Base-by-base conservation (phyloP, 1,284 basidiomycete genomes). In the Naganishia cerealis region DNA sequence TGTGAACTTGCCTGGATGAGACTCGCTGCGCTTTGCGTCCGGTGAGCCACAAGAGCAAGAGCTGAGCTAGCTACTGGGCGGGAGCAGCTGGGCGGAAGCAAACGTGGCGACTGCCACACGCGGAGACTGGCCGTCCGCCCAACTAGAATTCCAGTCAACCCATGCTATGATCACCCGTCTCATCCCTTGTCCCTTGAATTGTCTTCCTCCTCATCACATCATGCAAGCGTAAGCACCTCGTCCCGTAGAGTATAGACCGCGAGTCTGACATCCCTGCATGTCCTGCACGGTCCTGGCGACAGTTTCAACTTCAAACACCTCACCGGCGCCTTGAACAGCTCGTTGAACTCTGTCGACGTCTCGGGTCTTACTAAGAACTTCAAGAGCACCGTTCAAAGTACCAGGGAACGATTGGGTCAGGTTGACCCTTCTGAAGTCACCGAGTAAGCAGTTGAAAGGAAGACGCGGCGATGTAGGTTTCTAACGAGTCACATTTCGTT, bases 361-460 rank as follows among this genome's bases (percentile, higher is more conserved):
- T 74, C 77, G 29, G 74, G 75, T 12, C 71, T 94, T 71, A 85
- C 87, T 72, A 93, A 92, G 83, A 88, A 89, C 72, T 88, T 96
- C 81, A 88, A 86, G 76, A 91, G 90, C 63, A 88, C 89, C 72
- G 87, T 93, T 13, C 93, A 95, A 81, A 90, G 90, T 2, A 92
- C 92, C 26, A 52, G 85, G 74, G 95, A 99, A 82, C 86, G 90
- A 61, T 85, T 98, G 4, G 95, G 95, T 33, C 88, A 92, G 75
- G 87, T 96, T 67, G 86, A 90, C 16, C 85, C 90, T 24, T 92
- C 93, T 70, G 94, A 95, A 74, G 95, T 99, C 77, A 99, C 95
- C 21, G 95, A 98, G 82, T 85, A 61, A 68, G 80, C 94, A 43
- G 89, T 4, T 90, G n/a, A 88, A 90, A 81, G 89, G 90, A 89